These are phyloP conservation scores for Penicillium salamii DNA, from an alignment of 495 filamentous ascomycete species.

Conservation along the genomic window DNA sequence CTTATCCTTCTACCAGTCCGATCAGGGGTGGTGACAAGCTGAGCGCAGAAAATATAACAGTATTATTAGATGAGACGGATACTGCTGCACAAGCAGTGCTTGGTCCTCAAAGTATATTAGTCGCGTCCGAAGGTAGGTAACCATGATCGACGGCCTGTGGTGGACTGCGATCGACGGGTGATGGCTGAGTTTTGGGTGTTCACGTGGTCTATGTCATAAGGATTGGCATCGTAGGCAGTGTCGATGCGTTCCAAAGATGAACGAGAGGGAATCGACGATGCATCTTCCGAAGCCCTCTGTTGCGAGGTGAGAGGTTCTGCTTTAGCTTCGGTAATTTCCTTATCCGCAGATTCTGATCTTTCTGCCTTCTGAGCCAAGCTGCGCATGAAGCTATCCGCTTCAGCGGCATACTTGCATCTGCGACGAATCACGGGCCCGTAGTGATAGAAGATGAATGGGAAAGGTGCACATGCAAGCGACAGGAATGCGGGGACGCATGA, in stretches of 20 bases:
- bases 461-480: slow-evolving; percentile 71
- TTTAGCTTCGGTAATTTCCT: slow-evolving; percentile 5
- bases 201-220: slow-evolving; percentile 45
- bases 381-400: slow-evolving; percentile 47
- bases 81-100: too few species aligned
- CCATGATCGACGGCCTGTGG: not conserved
- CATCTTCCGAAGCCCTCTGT: not conserved
- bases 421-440: slow-evolving; percentile 65
- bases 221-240: slow-evolving; percentile 41
- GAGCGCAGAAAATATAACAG: too few species aligned
- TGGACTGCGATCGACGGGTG: not conserved
- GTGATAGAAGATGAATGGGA: slow-evolving; percentile 77
- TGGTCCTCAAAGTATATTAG: not conserved
- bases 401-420: slow-evolving; percentile 71
- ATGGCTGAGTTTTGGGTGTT: slow-evolving; percentile 25
- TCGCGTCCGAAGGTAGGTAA: not conserved
- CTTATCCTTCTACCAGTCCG: too few species aligned
- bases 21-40: too few species aligned
- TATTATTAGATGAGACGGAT: too few species aligned
- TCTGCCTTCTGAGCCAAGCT: slow-evolving; percentile 9
- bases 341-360: slow-evolving; percentile 27
- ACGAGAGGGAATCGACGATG: slow-evolving; percentile 11
- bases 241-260: slow-evolving; percentile 23
- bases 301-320: slow-evolving; percentile 3
- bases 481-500: slow-evolving; percentile 77